phyloP scores from a whole-genome alignment of 2,329 filamentous ascomycete genomes.

The Coniochaeta sp. region DNA sequence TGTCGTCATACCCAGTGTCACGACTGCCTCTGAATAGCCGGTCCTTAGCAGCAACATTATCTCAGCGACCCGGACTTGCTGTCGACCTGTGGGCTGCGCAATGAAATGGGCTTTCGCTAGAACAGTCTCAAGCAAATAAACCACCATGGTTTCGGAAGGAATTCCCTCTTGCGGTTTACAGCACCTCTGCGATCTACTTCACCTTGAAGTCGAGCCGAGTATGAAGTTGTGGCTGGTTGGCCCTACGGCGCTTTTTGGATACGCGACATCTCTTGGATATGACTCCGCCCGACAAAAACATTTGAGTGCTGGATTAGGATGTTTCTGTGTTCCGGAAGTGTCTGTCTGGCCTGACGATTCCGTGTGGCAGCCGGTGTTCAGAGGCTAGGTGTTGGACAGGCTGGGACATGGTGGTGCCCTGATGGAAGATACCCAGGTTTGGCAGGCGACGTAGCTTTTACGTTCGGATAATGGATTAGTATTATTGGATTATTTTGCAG shows the following conservation, averaged over 20 bases:
- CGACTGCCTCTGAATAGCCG: conserved; percentile 22
- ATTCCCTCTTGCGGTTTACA: not conserved
- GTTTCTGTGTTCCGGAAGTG: not conserved
- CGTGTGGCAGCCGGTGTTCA: not conserved
- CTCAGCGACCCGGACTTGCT: not conserved
- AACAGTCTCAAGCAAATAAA: not conserved
- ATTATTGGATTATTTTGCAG: not conserved
- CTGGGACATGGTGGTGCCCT: not conserved
- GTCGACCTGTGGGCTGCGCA: not conserved
- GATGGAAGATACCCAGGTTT: not conserved
- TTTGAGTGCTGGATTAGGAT: not conserved
- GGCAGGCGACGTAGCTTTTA: not conserved
- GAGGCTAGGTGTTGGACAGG: too few relatives aligned
- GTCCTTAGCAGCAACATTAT: not conserved
- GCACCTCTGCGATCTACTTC: not conserved
- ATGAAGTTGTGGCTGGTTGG: not conserved
- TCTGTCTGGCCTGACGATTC: not conserved
- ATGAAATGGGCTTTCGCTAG: not conserved
- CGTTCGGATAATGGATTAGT: not conserved
- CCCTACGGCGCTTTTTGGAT: not conserved
- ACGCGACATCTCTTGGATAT: not conserved
- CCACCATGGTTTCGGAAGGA: not conserved
- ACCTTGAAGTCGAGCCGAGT: not conserved
- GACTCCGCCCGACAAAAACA: not conserved
- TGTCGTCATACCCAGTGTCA: conserved; percentile 44